Base-by-base conservation (phyloP, 768 basidiomycete species). In the Pisolithus marmoratus region DNA sequence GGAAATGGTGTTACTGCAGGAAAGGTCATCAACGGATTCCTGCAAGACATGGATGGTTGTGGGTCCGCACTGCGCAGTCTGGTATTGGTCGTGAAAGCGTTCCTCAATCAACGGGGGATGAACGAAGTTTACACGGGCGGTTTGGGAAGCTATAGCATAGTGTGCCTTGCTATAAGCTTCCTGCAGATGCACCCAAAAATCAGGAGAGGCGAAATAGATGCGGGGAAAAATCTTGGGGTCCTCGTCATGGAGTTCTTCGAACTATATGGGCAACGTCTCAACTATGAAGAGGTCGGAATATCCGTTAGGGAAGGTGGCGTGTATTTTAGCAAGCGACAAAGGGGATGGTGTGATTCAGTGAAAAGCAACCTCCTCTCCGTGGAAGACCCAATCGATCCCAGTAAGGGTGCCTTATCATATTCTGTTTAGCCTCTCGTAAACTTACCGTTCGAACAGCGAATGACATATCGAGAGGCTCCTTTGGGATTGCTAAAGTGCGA, bases 71-170 rank as follows among this genome's bases (percentile, higher is more conserved):
- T 94, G n/a, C 81, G 87, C 31, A 81, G 80, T 51, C 82, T 99
- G 37, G 84, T 97, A 36, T 71, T 97, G 64, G 82, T 95, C 54
- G 85, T 89, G 56, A 99, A 98, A 70, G 80, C 87, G 2, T 98
- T 96, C 68, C 76, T 98, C 49, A 80, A 77, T 57, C 92, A 96
- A 64, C 76, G 94, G 38, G 81, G 82, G 26, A 90, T 97, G 92
- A 98, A 99, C 66, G 96, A 98, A 68, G 95, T 98, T n/a, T 97
- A 86, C 66, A 89, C 87, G 0, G 95, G 96, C 7, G 96, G 96
- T 2, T 68, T 99, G 34, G 94, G 95, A 20, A 92, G 90, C 62
- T 98, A 97, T 65, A 85, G 87, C 58, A 91, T 96, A 53, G 92
- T 97, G 50, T 96, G 91, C 66, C 69, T 99, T 51, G 93, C 87